phyloP scores from a whole-genome alignment of 768 basidiomycete species.

The Fibroporia radiculosa region DNA sequence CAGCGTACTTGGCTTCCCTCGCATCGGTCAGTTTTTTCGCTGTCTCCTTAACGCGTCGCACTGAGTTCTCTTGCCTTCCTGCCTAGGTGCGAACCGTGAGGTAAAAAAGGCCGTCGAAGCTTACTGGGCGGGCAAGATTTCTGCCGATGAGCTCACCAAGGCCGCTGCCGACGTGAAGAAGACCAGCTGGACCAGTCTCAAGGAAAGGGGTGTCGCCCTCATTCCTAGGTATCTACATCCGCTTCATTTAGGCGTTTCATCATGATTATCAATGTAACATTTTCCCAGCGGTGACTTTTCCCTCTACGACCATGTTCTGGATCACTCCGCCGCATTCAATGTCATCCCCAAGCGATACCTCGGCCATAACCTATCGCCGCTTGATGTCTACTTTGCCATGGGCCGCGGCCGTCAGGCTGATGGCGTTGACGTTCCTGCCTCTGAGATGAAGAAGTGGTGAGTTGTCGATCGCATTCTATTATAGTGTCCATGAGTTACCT shows the following conservation, averaged over 20 bases:
- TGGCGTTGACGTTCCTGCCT: constrained; percentile 93
- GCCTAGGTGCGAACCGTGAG: constrained; percentile 82
- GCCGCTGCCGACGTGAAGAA: constrained; percentile 84
- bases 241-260: constrained; percentile 12
- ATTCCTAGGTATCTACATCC: constrained; percentile 70
- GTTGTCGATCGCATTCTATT: constrained; percentile 19
- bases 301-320: constrained; percentile 97
- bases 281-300: constrained; percentile 87
- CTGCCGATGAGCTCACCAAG: constrained; percentile 82
- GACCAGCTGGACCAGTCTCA: constrained; percentile 80
- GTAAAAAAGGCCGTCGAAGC: constrained; percentile 97
- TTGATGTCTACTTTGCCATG: constrained; percentile 98
- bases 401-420: constrained; percentile 95
- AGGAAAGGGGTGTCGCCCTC: constrained; percentile 79
- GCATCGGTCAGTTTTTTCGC: constrained; percentile 34
- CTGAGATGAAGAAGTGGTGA: constrained; percentile 99
- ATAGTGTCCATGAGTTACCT: not conserved
- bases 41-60: no score
- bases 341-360: constrained; percentile 93
- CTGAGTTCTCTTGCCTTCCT: no score
- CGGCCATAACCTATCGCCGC: constrained; percentile 74
- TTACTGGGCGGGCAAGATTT: constrained; percentile 93
- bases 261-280: constrained; percentile 10
- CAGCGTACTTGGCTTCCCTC: constrained; percentile 52
- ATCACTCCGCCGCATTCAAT: constrained; percentile 94